Percentiles rank a stretch among this genome's conserved stretches.
Conservation (phyloP, 2,329 filamentous ascomycete species). For the Trichoderma sp. region DNA sequence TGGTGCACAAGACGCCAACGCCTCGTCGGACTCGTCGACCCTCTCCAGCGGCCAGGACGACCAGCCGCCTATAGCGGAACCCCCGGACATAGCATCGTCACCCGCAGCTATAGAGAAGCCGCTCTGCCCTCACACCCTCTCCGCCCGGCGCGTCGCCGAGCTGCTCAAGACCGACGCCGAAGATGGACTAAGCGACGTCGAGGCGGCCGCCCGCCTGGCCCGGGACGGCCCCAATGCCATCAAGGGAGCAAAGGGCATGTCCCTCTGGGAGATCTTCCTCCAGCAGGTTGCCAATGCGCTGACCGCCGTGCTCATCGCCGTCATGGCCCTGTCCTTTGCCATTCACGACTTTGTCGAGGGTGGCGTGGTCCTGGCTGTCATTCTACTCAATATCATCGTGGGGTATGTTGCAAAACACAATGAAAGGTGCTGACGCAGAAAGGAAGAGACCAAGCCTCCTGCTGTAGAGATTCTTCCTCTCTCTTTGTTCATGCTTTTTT, state of each 20-base stretch:
- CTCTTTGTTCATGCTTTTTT: background rate
- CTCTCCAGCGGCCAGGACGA: constrained; percentile 42
- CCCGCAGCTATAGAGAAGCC: constrained; percentile 41
- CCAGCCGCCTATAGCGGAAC: constrained; percentile 46
- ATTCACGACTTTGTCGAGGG: constrained; percentile 67
- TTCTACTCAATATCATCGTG: constrained; percentile 67
- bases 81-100: constrained; percentile 37
- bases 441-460: constrained; percentile 23
- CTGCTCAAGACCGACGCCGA: constrained; percentile 48
- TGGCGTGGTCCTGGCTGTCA: constrained; percentile 64
- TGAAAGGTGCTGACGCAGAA: constrained; percentile 8
- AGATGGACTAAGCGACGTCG: constrained; percentile 64
- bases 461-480: constrained; percentile 20
- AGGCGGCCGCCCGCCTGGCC: constrained; percentile 66
- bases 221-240: constrained; percentile 71
- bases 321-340: constrained; percentile 70
- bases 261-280: constrained; percentile 73
- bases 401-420: constrained; percentile 50
- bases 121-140: constrained; percentile 42
- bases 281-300: constrained; percentile 77
- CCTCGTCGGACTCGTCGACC: constrained; percentile 45
- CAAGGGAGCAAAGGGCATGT: constrained; percentile 70
- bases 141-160: constrained; percentile 41
- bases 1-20: constrained; percentile 47
- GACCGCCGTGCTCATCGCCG: constrained; percentile 73